A percentile compares a stretch with the other conserved stretches of the same genome.
Evolutionary conservation across 1,284 basidiomycete genomes (phyloP).

Genomic region (Microbotryum silenes-acaulis): DNA sequence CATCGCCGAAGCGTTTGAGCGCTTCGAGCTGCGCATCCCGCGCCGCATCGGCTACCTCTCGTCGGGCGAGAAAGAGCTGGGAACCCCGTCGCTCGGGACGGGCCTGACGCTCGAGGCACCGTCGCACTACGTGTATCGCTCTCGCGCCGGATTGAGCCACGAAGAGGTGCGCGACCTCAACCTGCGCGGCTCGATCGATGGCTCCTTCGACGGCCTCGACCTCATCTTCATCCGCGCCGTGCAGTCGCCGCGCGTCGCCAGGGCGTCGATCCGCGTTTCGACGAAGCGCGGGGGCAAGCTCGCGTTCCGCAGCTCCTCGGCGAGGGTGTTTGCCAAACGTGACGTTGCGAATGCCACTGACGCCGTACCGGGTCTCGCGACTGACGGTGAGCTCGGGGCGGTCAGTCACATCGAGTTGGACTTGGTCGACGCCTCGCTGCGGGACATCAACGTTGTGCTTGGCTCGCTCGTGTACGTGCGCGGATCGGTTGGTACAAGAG

Average conservation of each 20-base stretch:
- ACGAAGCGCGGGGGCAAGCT: slow-evolving; percentile 5
- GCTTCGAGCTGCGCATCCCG: slow-evolving; percentile 19
- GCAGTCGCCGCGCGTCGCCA: background rate
- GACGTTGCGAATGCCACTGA: background rate
- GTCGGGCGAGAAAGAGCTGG: slow-evolving; percentile 8
- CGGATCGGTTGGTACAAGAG: slow-evolving; percentile 26
- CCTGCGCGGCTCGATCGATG: slow-evolving; percentile 20
- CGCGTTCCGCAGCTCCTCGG: slow-evolving; percentile 1
- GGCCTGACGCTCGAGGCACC: slow-evolving; percentile 12
- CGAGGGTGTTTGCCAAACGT: background rate
- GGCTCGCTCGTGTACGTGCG: slow-evolving; percentile 5
- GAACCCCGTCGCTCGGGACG: background rate
- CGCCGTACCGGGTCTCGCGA: too few species aligned
- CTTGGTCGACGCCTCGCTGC: slow-evolving; percentile 6
- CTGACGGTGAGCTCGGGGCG: slow-evolving; percentile 4
- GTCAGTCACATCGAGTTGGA: background rate
- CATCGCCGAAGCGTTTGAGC: slow-evolving; percentile 18
- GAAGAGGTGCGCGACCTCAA: slow-evolving; percentile 7
- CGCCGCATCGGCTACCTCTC: slow-evolving; percentile 12
- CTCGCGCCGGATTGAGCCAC: slow-evolving; percentile 1
- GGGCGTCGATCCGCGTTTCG: slow-evolving; percentile 5
- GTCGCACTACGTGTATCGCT: slow-evolving; percentile 7
- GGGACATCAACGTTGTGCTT: slow-evolving; percentile 19
- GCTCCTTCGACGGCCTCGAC: slow-evolving; percentile 27
- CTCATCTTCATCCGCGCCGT: slow-evolving; percentile 12